phyloP scores from a whole-genome alignment of 2,329 filamentous ascomycete species.

The Sphaerostilbella broomeana region DNA sequence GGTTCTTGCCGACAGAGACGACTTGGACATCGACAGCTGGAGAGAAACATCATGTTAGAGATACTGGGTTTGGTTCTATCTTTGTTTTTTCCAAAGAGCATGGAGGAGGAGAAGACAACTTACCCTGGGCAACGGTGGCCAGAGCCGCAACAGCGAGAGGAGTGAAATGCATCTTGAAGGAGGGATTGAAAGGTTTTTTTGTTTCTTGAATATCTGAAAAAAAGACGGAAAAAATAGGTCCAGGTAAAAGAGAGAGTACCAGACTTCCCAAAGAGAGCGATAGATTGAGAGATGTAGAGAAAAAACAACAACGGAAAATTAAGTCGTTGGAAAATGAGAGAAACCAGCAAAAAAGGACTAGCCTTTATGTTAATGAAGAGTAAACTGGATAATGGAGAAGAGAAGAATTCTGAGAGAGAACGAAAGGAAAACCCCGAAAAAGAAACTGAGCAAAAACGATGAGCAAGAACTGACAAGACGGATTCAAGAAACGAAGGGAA shows the following conservation, averaged over 20 bases:
- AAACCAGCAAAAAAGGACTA: conserved; percentile 27
- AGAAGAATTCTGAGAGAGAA: conserved; percentile 21
- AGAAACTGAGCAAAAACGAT: conserved; percentile 22
- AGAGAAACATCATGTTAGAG: conserved; percentile 1
- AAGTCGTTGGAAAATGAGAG: conserved; percentile 4
- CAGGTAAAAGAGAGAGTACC: conserved; percentile 17
- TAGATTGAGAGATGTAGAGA: conserved; percentile 22
- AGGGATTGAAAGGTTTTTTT: conserved; percentile 2
- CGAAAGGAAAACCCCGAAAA: conserved; percentile 22
- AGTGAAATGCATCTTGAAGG: conserved; percentile 47
- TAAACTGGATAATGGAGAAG: conserved; percentile 21
- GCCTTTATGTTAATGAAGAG: conserved; percentile 19
- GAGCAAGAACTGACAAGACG: conserved; percentile 18
- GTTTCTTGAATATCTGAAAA: conserved; percentile 16
- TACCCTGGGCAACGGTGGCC: conserved; percentile 41
- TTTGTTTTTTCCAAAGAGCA: not conserved
- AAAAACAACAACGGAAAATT: conserved; percentile 11
- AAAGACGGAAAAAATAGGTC: conserved; percentile 2
- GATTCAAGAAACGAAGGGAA: conserved; percentile 14
- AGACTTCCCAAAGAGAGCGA: conserved; percentile 15
- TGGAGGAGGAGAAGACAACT: conserved; percentile 11
- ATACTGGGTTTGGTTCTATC: no score
- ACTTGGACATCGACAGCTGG: conserved; percentile 47
- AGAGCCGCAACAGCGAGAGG: conserved; percentile 42
- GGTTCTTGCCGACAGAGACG: conserved; percentile 54